Conservation (phyloP, 2,329 filamentous ascomycete species). For the Leptoxyphium fumago region DNA sequence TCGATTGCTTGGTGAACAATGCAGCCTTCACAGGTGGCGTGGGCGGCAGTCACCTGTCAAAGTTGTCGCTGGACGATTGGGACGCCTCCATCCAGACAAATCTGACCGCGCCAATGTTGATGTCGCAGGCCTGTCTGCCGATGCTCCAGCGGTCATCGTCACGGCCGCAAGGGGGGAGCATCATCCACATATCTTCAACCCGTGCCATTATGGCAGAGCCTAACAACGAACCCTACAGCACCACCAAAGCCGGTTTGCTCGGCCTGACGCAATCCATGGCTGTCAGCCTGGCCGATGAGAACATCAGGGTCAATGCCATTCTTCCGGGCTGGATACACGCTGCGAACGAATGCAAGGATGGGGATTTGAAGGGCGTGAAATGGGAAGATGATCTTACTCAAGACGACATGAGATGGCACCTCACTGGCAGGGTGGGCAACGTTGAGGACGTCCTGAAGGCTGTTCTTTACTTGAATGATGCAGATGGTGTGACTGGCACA, state of each 20-base stretch:
- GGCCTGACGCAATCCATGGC: conserved; percentile 36
- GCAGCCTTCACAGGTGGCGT: conserved; percentile 26
- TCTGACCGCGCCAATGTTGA: conserved; percentile 22
- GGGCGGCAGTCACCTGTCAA: conserved; percentile 15
- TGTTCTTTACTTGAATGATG: conserved; percentile 26
- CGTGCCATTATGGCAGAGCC: conserved; percentile 35
- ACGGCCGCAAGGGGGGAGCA: conserved; percentile 10
- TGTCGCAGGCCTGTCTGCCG: conserved; percentile 15
- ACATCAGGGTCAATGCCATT: conserved; percentile 35
- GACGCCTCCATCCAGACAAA: conserved; percentile 23
- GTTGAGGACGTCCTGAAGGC: conserved; percentile 32
- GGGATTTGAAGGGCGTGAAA: conserved; percentile 23
- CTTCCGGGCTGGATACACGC: conserved; percentile 40
- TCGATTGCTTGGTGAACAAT: conserved; percentile 31
- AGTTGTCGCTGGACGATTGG: conserved; percentile 26
- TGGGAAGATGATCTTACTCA: conserved; percentile 34
- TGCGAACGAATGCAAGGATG: conserved; percentile 26
- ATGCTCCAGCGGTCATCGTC: conserved; percentile 11
- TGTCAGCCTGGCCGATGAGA: conserved; percentile 28
- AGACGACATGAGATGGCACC: conserved; percentile 35
- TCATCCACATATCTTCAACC: conserved; percentile 37
- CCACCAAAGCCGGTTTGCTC: conserved; percentile 36
- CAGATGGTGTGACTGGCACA: conserved; percentile 28
- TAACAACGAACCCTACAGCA: conserved; percentile 35
- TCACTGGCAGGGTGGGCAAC: conserved; percentile 35